phyloP scores from a whole-genome alignment of 768 basidiomycete genomes.

The Kwoniella sp. region DNA sequence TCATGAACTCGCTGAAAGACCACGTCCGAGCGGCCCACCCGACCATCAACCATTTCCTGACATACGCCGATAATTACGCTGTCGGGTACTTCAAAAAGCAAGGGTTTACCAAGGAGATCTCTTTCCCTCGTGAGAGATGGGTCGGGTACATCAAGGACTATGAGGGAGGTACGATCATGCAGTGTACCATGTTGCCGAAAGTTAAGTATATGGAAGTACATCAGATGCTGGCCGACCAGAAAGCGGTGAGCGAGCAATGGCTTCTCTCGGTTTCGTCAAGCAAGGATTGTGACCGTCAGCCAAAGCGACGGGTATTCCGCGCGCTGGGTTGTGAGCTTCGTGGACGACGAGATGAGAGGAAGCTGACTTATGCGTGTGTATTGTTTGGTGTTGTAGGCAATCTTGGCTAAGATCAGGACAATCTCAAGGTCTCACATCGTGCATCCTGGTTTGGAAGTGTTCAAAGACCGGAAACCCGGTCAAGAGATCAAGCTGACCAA shows the following conservation, averaged over 20 bases:
- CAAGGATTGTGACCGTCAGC: too few relatives aligned
- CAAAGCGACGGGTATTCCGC: background rate
- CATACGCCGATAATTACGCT: constrained; percentile 98
- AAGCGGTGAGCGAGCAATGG: constrained; percentile 61
- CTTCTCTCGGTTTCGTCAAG: background rate
- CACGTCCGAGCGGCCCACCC: constrained; percentile 83
- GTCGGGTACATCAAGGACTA: constrained; percentile 99
- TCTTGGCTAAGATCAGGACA: constrained; percentile 82
- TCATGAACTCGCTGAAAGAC: constrained; percentile 98
- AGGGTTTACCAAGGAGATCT: constrained; percentile 97
- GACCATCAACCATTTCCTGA: constrained; percentile 89
- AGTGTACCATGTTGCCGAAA: constrained; percentile 86
- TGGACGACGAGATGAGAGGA: background rate
- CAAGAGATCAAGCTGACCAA: constrained; percentile 63
- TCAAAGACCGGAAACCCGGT: constrained; percentile 64
- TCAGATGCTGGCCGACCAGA: constrained; percentile 74
- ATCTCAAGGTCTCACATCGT: constrained; percentile 84
- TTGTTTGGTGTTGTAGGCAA: constrained; percentile 60
- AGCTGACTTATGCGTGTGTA: background rate
- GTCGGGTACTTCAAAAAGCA: constrained; percentile 99
- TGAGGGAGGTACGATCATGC: constrained; percentile 97
- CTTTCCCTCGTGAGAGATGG: constrained; percentile 86
- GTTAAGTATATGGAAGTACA: constrained; percentile 84
- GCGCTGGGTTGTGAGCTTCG: background rate
- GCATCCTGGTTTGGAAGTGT: constrained; percentile 75